Base-by-base conservation (phyloP, 2,329 filamentous ascomycete genomes). In the Paraphaeosphaeria sporulosa region DNA sequence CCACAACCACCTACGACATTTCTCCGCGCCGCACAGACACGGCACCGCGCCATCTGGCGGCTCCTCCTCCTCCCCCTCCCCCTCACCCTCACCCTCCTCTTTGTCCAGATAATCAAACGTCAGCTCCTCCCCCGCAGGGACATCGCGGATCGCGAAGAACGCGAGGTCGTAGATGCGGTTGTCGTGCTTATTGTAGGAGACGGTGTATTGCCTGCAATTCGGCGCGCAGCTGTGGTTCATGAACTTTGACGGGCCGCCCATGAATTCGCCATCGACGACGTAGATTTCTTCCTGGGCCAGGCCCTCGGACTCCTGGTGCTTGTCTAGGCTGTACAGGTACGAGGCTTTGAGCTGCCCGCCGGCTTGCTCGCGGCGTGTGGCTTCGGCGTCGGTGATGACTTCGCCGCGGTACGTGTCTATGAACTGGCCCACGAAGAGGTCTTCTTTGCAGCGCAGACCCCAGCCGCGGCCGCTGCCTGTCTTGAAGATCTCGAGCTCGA, bases 211-310 rank as follows among this genome's bases (percentile, higher is more conserved):
- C 15, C 90, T 84, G 71, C 93, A 84, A 70, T 94, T 94, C 0
- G 92, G 91, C 4, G 91, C 86, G 73, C 92, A 94, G 1, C 87
- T 90, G 74, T 95, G 92, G 69, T 95, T 95, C 74, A 94, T 90
- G 76, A 94, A 95, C 2, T 91, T 86, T 0, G 90, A 92, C 0
- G 91, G 90, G 0, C 91, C 91, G 0, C 91, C 91, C 81, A 89
- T 87, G 74, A 90, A 90, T 73, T 94, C 89, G 12, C 92, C 92
- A 55, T 86, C 84, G 0, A 86, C 79, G 0, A 84, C 80, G 59
- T 82, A 85, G 8, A 78, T 71, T 0, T 80, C 73, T 9, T 75
- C 64, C 0, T 72, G 64, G 0, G 74, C 62, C 58, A 90, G 78
- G 0, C 83, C 84, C 3, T 82, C 80, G 0, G 90, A 81, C 0